These are phyloP conservation scores for Ophiosphaerella narmari DNA, from an alignment of 2,329 filamentous ascomycete species.

Conservation along the genomic window DNA sequence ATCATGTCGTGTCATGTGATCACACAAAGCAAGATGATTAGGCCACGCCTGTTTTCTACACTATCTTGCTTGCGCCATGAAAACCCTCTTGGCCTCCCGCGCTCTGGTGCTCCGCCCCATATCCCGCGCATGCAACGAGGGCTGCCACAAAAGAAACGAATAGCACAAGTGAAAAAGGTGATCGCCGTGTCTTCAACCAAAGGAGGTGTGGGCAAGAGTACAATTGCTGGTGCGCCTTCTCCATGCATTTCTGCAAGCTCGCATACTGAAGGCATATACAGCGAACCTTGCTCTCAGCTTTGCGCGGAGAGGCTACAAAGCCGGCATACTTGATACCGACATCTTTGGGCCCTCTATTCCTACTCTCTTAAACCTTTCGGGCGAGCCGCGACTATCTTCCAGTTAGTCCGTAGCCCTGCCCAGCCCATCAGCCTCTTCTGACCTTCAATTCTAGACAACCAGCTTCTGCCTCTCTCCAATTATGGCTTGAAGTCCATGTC, in stretches of 20 bases:
- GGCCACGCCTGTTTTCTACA: slow-evolving; percentile 60
- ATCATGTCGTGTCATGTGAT: slow-evolving; percentile 32
- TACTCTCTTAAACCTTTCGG: slow-evolving; percentile 80
- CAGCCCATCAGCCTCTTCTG: not conserved
- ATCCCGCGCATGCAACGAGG: slow-evolving; percentile 79
- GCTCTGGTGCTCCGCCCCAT: slow-evolving; percentile 67
- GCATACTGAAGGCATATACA: slow-evolving; percentile 25
- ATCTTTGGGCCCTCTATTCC: slow-evolving; percentile 97
- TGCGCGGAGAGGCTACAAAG: slow-evolving; percentile 77
- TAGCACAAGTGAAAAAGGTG: slow-evolving; percentile 85
- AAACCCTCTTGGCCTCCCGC: slow-evolving; percentile 86
- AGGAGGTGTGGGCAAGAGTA: slow-evolving; percentile 97
- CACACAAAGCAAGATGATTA: slow-evolving; percentile 21
- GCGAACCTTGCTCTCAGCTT: slow-evolving; percentile 85
- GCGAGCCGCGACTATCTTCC: slow-evolving; percentile 74
- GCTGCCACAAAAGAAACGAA: slow-evolving; percentile 78
- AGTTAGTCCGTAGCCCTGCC: slow-evolving; percentile 56
- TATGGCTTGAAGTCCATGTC: slow-evolving; percentile 99
- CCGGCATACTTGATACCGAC: slow-evolving; percentile 91
- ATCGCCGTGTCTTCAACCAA: slow-evolving; percentile 97
- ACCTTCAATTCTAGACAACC: slow-evolving; percentile 62
- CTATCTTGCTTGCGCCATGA: slow-evolving; percentile 67
- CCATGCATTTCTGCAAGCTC: not conserved
- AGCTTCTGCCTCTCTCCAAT: slow-evolving; percentile 84
- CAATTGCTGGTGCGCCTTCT: slow-evolving; percentile 69